A percentile compares a stretch with the other conserved stretches of the same genome.
Evolutionary conservation across 768 basidiomycete species (phyloP).

Genomic region (Lactarius trivialis): DNA sequence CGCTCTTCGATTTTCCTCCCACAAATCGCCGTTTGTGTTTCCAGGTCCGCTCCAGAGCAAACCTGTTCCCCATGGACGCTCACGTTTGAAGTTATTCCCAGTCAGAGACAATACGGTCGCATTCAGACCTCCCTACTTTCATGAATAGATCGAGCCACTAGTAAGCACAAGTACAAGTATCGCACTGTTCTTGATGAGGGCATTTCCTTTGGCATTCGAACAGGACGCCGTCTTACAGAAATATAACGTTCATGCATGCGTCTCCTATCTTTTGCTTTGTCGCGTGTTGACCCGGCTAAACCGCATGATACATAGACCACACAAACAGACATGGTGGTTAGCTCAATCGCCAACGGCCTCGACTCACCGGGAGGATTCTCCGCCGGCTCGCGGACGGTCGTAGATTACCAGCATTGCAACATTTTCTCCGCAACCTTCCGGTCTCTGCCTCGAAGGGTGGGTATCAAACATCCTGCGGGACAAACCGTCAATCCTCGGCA

Average conservation of each 20-base stretch:
- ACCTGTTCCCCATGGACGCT: no score
- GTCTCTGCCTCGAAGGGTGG: no score
- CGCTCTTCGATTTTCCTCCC: no score
- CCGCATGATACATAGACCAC: background rate
- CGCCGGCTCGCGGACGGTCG: background rate
- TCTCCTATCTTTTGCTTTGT: background rate
- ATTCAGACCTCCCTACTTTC: background rate
- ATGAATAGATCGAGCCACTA: constrained; percentile 73
- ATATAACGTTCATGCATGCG: constrained; percentile 33
- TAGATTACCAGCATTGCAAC: background rate
- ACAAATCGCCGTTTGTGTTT: no score
- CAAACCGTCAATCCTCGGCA: no score
- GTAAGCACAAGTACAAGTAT: constrained; percentile 95
- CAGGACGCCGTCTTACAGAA: constrained; percentile 96
- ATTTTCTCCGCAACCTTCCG: no score
- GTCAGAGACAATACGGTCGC: background rate
- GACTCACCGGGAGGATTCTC: background rate
- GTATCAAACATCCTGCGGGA: no score
- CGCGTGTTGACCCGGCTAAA: background rate
- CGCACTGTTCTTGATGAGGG: constrained; percentile 79
- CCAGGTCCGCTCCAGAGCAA: no score
- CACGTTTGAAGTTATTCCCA: no score
- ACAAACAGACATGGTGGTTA: background rate
- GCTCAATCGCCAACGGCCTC: background rate
- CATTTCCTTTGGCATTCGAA: constrained; percentile 86